phyloP scores from a whole-genome alignment of 129 eudicot genomes.

The Oenanthe sinensis region DNA sequence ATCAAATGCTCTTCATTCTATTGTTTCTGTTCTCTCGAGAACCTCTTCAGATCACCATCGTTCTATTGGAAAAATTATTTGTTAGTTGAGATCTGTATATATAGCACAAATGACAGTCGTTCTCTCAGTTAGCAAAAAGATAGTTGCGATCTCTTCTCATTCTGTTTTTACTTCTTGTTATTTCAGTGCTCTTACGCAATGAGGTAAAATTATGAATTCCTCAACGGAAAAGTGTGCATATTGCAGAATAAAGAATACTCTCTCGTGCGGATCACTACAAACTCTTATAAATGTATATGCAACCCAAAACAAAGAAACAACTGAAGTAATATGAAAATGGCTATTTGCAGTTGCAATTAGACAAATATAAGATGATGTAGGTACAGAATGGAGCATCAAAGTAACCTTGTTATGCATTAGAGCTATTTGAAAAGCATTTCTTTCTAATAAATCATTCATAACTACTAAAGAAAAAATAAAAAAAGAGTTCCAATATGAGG shows the following conservation, averaged over 20 bases:
- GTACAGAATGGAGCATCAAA: no score
- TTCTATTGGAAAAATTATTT: not conserved
- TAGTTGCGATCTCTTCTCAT: not conserved
- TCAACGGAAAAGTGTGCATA: not conserved
- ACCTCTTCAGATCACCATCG: conserved; percentile 18
- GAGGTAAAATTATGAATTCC: not conserved
- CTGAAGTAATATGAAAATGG: not conserved
- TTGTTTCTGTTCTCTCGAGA: conserved; percentile 26
- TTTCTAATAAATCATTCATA: not conserved
- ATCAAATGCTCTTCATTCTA: conserved; percentile 42
- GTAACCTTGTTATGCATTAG: not conserved
- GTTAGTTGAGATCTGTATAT: not conserved
- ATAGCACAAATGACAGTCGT: not conserved
- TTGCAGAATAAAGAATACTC: not conserved
- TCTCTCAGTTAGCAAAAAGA: not conserved
- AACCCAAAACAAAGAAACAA: not conserved
- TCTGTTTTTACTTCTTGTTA: not conserved
- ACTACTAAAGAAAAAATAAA: no score
- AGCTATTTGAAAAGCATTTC: not conserved
- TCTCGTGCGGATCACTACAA: not conserved
- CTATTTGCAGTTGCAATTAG: not conserved
- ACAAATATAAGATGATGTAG: no score
- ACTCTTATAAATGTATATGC: not conserved
- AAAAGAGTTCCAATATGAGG: not conserved
- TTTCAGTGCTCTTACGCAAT: not conserved